These are phyloP conservation scores for Antitrichia curtipendula DNA, from an alignment of 225 moss, liverwort and hornwort genomes.

Conservation along the genomic window DNA sequence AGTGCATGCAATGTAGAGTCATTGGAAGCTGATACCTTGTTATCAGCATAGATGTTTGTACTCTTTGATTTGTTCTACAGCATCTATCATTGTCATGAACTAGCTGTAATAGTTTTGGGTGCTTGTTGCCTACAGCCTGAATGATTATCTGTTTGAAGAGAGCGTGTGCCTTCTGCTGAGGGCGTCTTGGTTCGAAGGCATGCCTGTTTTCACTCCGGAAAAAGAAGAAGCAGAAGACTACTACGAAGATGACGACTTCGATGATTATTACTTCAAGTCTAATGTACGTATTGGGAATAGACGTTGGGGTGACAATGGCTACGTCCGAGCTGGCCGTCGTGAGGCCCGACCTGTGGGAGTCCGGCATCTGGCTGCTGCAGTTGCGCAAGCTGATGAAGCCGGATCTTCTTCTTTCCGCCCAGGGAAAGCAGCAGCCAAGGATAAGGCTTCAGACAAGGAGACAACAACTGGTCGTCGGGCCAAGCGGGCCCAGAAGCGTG, in stretches of 20 bases:
- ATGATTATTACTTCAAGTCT: constrained; percentile 56
- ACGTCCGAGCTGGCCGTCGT: constrained; percentile 55
- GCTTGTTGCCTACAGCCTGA: constrained; percentile 14
- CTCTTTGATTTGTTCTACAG: background rate
- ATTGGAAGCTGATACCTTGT: background rate
- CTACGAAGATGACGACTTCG: constrained; percentile 56
- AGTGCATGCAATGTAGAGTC: background rate
- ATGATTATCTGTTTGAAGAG: constrained; percentile 52
- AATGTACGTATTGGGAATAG: constrained; percentile 57
- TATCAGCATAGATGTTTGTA: background rate
- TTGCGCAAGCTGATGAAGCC: constrained; percentile 42
- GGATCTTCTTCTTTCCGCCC: constrained; percentile 30
- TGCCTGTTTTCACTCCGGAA: constrained; percentile 11
- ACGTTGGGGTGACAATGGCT: constrained; percentile 67
- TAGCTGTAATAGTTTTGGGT: background rate
- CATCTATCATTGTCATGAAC: background rate
- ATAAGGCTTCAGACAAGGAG: constrained; percentile 18
- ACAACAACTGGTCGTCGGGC: constrained; percentile 39
- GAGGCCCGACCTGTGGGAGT: constrained; percentile 57
- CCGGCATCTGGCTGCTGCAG: constrained; percentile 36
- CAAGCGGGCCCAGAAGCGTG: constrained; percentile 59
- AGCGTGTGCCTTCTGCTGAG: constrained; percentile 58
- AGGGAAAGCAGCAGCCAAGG: constrained; percentile 9
- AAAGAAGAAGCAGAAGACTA: constrained; percentile 49
- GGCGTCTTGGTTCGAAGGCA: constrained; percentile 52